Conservation (phyloP, 2,329 filamentous ascomycete genomes). For the Xylariaceae sp. region DNA sequence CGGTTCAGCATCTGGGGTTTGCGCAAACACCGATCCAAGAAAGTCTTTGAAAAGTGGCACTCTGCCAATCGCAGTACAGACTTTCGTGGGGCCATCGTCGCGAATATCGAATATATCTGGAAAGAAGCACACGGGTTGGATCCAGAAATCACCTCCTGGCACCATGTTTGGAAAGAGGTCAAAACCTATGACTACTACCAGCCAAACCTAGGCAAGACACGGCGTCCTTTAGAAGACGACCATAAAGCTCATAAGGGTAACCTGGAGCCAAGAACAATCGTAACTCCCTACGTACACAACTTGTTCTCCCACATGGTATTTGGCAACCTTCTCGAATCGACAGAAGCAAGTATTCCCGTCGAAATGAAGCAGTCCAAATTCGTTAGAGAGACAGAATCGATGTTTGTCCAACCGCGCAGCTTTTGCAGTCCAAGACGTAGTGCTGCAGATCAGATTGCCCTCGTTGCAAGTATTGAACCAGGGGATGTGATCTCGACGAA, state of each 20-base stretch:
- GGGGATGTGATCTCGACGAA: constrained; percentile 59
- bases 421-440: constrained; percentile 8
- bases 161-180: constrained; percentile 63
- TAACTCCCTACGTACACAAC: constrained; percentile 72
- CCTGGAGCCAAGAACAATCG: constrained; percentile 58
- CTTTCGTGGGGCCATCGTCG: constrained; percentile 67
- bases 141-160: constrained; percentile 37
- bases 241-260: not conserved
- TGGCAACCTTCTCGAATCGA: constrained; percentile 54
- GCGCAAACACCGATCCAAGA: constrained; percentile 49
- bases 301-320: constrained; percentile 71
- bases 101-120: constrained; percentile 68
- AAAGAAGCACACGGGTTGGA: constrained; percentile 65
- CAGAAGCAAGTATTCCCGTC: constrained; percentile 39
- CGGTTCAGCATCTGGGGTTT: constrained; percentile 66
- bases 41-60: constrained; percentile 62
- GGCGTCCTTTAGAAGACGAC: not conserved
- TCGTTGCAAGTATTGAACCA: constrained; percentile 46
- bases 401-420: not conserved
- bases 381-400: constrained; percentile 28
- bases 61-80: constrained; percentile 56
- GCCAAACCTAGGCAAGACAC: constrained; percentile 29
- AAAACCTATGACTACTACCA: constrained; percentile 46
- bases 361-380: constrained; percentile 41
- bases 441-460: constrained; percentile 24